Evolutionary conservation across 495 filamentous ascomycete genomes (phyloP).

Genomic region (Tuber aestivum): DNA sequence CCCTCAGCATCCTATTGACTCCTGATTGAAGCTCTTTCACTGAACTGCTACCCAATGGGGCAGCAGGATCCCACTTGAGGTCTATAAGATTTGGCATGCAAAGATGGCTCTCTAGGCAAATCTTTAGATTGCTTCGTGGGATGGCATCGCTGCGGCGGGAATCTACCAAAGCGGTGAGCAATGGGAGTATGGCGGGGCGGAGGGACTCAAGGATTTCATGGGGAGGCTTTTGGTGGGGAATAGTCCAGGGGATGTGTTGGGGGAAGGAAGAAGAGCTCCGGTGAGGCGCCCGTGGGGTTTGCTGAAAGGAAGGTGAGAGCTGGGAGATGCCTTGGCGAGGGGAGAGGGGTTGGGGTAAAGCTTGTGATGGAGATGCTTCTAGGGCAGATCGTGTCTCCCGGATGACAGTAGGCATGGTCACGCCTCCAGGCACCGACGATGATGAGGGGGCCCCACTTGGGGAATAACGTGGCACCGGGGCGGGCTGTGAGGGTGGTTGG

Average conservation of each 20-base stretch:
- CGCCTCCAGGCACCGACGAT: not conserved
- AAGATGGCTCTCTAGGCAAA: not conserved
- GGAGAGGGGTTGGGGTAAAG: not conserved
- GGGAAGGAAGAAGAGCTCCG: not conserved
- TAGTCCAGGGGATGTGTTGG: not conserved
- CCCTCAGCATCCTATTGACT: not conserved
- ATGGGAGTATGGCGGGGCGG: not conserved
- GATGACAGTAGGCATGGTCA: not conserved
- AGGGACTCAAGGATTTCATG: constrained; percentile 1
- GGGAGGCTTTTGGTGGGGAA: not conserved
- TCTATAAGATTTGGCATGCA: not conserved
- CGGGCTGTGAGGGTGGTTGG: not conserved
- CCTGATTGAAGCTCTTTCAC: not conserved
- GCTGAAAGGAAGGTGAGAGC: not conserved
- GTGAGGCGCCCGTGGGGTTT: not conserved
- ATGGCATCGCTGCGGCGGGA: not conserved
- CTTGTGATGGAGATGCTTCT: not conserved
- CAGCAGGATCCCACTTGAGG: not conserved
- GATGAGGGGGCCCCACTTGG: not conserved
- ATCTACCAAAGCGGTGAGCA: not conserved
- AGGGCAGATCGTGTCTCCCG: not conserved
- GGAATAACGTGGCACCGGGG: not conserved
- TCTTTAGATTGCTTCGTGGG: constrained; percentile 3
- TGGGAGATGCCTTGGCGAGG: not conserved
- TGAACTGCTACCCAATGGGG: not conserved